phyloP scores from a whole-genome alignment of 805 yeast species.

The Teunomyces atbi region DNA sequence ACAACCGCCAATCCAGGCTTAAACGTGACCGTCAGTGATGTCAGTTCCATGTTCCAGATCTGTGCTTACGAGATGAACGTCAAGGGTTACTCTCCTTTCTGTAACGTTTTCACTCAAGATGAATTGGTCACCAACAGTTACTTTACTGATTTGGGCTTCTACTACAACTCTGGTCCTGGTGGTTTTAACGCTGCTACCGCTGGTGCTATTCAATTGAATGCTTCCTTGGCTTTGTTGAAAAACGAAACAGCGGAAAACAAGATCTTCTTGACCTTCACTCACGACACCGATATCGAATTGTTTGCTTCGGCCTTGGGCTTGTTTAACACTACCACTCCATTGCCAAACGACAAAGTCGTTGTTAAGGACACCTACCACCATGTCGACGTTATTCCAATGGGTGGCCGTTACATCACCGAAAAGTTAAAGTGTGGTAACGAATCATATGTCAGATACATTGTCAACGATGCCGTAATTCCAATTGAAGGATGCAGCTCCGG shows the following conservation, averaged over 20 bases:
- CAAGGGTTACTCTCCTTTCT: constrained; percentile 12
- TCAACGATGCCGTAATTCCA: constrained; percentile 16
- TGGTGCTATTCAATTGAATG: constrained; percentile 10
- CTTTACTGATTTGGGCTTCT: constrained; percentile 10
- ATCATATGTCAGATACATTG: constrained; percentile 11
- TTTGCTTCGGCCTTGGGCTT: constrained; percentile 12
- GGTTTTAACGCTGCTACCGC: constrained; percentile 7
- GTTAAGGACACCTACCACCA: constrained; percentile 11
- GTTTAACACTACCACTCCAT: constrained; percentile 5
- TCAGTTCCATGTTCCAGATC: constrained; percentile 10
- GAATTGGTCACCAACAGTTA: constrained; percentile 13
- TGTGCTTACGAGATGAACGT: constrained; percentile 16
- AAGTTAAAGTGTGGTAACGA: constrained; percentile 10
- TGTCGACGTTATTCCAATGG: constrained; percentile 13
- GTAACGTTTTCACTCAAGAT: constrained; percentile 14
- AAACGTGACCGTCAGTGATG: constrained; percentile 10
- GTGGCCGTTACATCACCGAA: constrained; percentile 13
- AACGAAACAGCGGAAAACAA: constrained; percentile 12
- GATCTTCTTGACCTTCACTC: constrained; percentile 14
- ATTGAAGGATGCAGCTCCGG: constrained; percentile 11
- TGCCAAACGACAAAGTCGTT: constrained; percentile 11
- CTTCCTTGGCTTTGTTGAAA: constrained; percentile 11
- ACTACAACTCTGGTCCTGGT: constrained; percentile 15
- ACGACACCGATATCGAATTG: constrained; percentile 15
- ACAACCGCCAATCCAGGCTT: constrained; percentile 14